Evolutionary conservation across 768 basidiomycete genomes (phyloP).

Genomic region (Candolleomyces eurysporus): DNA sequence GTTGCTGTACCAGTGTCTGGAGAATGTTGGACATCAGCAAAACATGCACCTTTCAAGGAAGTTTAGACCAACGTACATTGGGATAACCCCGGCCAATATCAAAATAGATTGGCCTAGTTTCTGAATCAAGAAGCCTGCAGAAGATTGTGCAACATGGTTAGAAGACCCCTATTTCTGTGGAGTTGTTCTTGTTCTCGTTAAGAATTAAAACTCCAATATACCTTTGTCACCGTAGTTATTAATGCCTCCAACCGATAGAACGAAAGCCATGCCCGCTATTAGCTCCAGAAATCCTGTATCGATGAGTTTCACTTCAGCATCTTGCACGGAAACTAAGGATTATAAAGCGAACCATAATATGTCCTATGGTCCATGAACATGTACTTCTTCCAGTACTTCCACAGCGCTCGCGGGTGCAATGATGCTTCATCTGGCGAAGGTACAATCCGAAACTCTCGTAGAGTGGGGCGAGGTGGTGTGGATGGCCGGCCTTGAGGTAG

Average conservation of each 20-base stretch:
- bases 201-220: background rate
- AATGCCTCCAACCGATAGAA: background rate
- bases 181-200: no score
- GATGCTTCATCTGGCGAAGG: constrained; percentile 5
- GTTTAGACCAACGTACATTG: background rate
- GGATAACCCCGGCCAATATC: background rate
- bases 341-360: constrained; percentile 14
- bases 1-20: constrained; percentile 20
- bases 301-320: background rate
- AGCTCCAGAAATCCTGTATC: constrained; percentile 1
- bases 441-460: background rate
- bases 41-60: background rate
- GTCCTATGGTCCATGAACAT: constrained; percentile 18
- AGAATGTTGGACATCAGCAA: background rate
- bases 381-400: constrained; percentile 15
- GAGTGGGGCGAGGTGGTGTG: background rate
- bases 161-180: no score
- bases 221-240: background rate
- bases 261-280: background rate
- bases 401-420: constrained; percentile 15
- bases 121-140: background rate
- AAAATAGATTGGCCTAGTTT: background rate
- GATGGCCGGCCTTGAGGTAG: background rate
- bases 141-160: no score
- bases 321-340: no score